Percentiles rank a stretch among this genome's conserved stretches.
These are phyloP conservation scores for Calonectria ilicicola DNA, from an alignment of 2,329 filamentous ascomycete genomes.

Conservation along the genomic window DNA sequence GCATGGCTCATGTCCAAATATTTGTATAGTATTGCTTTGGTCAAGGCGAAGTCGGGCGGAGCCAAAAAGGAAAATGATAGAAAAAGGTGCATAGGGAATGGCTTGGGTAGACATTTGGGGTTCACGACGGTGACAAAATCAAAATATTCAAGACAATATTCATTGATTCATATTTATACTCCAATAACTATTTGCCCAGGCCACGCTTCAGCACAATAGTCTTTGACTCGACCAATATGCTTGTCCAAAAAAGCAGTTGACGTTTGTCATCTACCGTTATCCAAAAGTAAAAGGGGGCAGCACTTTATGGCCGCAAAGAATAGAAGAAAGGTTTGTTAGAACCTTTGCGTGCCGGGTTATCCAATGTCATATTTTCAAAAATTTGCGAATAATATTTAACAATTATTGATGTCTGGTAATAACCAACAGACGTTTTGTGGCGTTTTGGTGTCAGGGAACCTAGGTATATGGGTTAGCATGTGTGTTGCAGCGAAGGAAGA, in stretches of 20 bases:
- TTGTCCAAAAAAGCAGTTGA: conserved; percentile 34
- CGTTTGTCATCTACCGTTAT: conserved; percentile 35
- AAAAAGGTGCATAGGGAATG: conserved; percentile 20
- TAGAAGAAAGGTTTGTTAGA: conserved; percentile 15
- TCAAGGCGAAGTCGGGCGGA: conserved; percentile 3
- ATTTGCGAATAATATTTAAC: conserved; percentile 6
- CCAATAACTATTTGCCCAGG: conserved; percentile 25
- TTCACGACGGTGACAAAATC: conserved; percentile 7
- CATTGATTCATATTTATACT: conserved; percentile 32
- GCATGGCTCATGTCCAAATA: conserved; percentile 11
- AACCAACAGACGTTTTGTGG: not conserved
- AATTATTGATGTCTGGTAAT: not conserved
- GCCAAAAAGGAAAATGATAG: conserved; percentile 19
- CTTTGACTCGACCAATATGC: conserved; percentile 26
- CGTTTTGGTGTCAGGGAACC: not conserved
- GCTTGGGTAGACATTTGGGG: conserved; percentile 19
- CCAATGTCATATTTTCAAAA: not conserved
- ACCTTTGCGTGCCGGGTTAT: conserved; percentile 12
- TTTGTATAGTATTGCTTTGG: conserved; percentile 20
- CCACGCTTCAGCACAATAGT: conserved; percentile 31
- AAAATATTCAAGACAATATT: conserved; percentile 13
- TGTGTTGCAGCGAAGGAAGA: not conserved
- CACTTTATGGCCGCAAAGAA: conserved; percentile 25
- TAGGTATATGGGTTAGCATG: not conserved
- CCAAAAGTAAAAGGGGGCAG: conserved; percentile 32